Evolutionary conservation across 2,329 filamentous ascomycete genomes (phyloP).

Genomic region (Cladosporium halotolerans): DNA sequence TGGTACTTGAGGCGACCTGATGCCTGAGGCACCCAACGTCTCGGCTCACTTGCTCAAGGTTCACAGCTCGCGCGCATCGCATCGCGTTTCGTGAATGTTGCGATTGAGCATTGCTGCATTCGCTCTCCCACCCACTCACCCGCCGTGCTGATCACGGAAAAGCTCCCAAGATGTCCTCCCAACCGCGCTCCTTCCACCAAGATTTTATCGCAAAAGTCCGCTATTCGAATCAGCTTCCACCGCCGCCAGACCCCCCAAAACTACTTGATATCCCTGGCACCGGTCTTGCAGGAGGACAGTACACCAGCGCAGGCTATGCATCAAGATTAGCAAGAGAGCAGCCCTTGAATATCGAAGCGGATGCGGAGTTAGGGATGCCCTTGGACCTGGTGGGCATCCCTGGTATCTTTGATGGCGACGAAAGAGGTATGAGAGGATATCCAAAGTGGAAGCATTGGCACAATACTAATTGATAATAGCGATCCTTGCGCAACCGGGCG

Average conservation of each 20-base stretch:
- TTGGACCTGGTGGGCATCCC: slow-evolving; percentile 92
- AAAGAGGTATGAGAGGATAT: slow-evolving; percentile 59
- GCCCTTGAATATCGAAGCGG: slow-evolving; percentile 90
- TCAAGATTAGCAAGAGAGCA: slow-evolving; percentile 85
- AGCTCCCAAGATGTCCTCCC: slow-evolving; percentile 14
- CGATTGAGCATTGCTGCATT: not conserved
- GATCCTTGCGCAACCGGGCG: slow-evolving; percentile 62
- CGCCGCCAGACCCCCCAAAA: slow-evolving; percentile 90
- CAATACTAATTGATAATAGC: slow-evolving; percentile 20
- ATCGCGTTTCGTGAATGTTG: not conserved
- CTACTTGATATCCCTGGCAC: slow-evolving; percentile 94
- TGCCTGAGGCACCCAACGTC: not conserved
- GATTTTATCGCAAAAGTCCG: slow-evolving; percentile 95
- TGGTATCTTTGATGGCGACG: slow-evolving; percentile 89
- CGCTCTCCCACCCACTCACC: not conserved
- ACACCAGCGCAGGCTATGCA: slow-evolving; percentile 84
- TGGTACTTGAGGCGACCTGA: not conserved
- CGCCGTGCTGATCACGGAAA: not conserved
- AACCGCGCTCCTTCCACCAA: slow-evolving; percentile 59
- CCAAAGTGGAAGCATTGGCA: too few relatives aligned
- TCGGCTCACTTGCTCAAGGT: not conserved
- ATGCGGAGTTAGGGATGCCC: slow-evolving; percentile 96
- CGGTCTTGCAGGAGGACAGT: slow-evolving; percentile 77
- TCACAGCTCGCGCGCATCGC: not conserved
- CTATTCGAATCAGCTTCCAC: slow-evolving; percentile 92